Percentiles rank a stretch among this genome's conserved stretches.
Evolutionary conservation across 192 early-diverging fungal genomes (phyloP).

Genomic region (Radiomyces spectabilis): DNA sequence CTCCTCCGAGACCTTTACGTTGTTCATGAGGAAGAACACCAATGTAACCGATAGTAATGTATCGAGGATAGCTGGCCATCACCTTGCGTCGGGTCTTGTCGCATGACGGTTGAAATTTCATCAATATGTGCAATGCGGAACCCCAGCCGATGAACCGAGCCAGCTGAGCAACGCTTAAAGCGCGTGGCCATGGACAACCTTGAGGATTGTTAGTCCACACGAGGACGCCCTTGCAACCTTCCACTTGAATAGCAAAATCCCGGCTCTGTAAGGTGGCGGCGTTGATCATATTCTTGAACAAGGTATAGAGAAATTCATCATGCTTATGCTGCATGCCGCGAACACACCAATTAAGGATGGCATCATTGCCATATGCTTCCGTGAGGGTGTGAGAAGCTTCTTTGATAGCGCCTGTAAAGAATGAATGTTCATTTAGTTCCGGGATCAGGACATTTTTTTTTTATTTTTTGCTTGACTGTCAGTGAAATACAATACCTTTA

Average conservation of each 20-base stretch:
- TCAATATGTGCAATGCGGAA: conserved; percentile 4
- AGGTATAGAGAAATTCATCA: not conserved
- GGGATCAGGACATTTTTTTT: not conserved
- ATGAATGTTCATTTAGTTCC: not conserved
- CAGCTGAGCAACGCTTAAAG: conserved; percentile 2
- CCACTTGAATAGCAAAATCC: conserved; percentile 27
- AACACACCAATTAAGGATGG: conserved; percentile 16
- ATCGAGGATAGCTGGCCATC: conserved; percentile 1
- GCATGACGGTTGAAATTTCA: not conserved
- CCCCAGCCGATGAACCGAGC: conserved; percentile 13
- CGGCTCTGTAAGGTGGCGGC: conserved; percentile 12
- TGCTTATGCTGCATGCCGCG: not conserved
- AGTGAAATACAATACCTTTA: conserved; percentile 11
- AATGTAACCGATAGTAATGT: conserved; percentile 16
- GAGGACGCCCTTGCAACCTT: conserved; percentile 26
- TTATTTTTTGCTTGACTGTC: not conserved
- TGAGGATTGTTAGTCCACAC: conserved; percentile 14
- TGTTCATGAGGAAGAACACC: conserved; percentile 21
- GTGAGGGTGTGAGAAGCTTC: conserved; percentile 18
- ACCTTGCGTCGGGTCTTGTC: not conserved
- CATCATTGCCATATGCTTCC: conserved; percentile 13
- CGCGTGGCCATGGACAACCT: conserved; percentile 4
- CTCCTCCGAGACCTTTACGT: conserved; percentile 17
- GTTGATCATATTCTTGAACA: conserved; percentile 23
- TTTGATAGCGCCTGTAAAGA: conserved; percentile 19